Evolutionary conservation across 1,284 basidiomycete genomes (phyloP), one percentile per base, ranked within the genome.

Genomic region (Marasmius sp.): DNA sequence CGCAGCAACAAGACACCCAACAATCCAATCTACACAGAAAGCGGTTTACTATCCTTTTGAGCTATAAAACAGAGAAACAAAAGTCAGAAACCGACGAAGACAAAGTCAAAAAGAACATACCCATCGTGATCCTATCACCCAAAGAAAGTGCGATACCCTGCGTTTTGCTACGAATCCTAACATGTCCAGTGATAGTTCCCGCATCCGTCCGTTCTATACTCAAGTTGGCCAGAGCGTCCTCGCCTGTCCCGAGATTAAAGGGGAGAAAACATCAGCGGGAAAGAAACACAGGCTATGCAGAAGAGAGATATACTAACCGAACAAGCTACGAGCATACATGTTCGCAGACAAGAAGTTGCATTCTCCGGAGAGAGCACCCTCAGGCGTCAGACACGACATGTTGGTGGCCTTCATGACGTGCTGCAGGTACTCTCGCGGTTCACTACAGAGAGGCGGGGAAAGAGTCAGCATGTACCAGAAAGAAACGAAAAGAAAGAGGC

Each of bases 211-310:
- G 86, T 73, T 99, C 97, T 65, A 99, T 91, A 68, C 93, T 95
- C 65, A 98, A 77, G 75, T 99, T 99, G 49, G 97, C 97, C 39
- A 99, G 78, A 0, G 97, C 97, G 71, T 99, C 97, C 77, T 99
- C 97, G 61, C 93, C 91, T 93, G 64, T 8, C 6, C 41, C n/a
- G 16, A 16, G n/a, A 14, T 1, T 2, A 47, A n/a, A 8, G 45
- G 16, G 14, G 7, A 8, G n/a, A 6, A 5, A 47, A 54, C 20
- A 58, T 47, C 57, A 22, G 37, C 58, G 38, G 20, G 37, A 52
- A 58, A 20, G 43, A 34, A 58, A 45, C 41, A 48, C 7, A 54
- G 34, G 43, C 10, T 16, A 34, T 48, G 14, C 61, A 33, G 20
- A n/a, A 45, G 45, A 22, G 36, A 65, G 20, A 59, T 60, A 53